These are phyloP conservation scores for Penicillium sp. DNA, from an alignment of 2,329 filamentous ascomycete species.

Conservation along the genomic window DNA sequence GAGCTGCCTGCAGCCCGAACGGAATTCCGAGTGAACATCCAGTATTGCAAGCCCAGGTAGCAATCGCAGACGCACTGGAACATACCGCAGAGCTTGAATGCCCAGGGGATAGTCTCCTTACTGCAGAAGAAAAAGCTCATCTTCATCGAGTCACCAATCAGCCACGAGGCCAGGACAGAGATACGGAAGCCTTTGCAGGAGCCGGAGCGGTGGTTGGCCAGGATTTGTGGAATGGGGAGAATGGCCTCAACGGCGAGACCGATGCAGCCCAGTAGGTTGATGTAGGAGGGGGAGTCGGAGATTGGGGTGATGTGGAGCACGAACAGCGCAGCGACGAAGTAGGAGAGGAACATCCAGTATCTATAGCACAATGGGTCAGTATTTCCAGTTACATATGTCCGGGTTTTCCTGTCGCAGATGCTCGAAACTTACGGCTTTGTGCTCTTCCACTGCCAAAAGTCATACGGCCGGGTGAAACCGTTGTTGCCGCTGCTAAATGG, in stretches of 20 bases:
- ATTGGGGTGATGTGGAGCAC: slow-evolving; percentile 55
- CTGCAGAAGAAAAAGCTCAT: slow-evolving; percentile 52
- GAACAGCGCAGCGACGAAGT: slow-evolving; percentile 51
- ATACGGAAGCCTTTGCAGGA: slow-evolving; percentile 52
- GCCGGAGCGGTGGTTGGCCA: slow-evolving; percentile 48
- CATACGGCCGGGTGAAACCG: slow-evolving; percentile 52
- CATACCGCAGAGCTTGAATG: slow-evolving; percentile 50
- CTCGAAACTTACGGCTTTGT: slow-evolving; percentile 49
- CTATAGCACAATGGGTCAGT: slow-evolving; percentile 23
- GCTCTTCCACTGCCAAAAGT: slow-evolving; percentile 64
- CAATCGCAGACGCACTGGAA: slow-evolving; percentile 51
- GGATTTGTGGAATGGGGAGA: slow-evolving; percentile 49
- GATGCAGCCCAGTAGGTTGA: slow-evolving; percentile 44
- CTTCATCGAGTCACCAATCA: slow-evolving; percentile 52
- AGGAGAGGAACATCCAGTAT: slow-evolving; percentile 60
- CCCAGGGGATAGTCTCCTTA: slow-evolving; percentile 45
- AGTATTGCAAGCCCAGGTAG: slow-evolving; percentile 50
- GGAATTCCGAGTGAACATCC: slow-evolving; percentile 43
- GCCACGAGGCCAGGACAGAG: slow-evolving; percentile 49
- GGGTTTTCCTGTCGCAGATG: background rate
- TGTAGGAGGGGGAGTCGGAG: slow-evolving; percentile 43
- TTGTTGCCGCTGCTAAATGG: slow-evolving; percentile 37
- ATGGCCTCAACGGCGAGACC: slow-evolving; percentile 51
- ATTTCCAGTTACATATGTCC: background rate
- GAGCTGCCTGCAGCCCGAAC: slow-evolving; percentile 23